Percentiles rank a stretch among this genome's conserved stretches.
Evolutionary conservation across 768 basidiomycete species (phyloP).

Genomic region (Vishniacozyma victoriae): DNA sequence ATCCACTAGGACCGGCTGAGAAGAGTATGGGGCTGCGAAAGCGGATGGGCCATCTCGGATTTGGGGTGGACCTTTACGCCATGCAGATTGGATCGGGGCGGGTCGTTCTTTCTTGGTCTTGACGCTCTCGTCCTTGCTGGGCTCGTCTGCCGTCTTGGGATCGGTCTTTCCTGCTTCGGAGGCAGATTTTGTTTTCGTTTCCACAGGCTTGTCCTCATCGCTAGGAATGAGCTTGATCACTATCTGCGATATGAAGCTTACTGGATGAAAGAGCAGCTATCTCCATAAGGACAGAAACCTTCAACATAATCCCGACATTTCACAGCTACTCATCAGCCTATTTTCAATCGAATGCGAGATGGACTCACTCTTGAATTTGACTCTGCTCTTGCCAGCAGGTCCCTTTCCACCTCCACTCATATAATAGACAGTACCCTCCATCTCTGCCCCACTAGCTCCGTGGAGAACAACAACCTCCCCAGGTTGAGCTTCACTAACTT

Average conservation of each 20-base stretch:
- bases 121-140: neutral
- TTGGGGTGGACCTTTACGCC: slow-evolving; percentile 7
- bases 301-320: slow-evolving; percentile 41
- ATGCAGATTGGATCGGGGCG: slow-evolving; percentile 1
- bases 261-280: slow-evolving; percentile 48
- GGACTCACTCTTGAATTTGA: slow-evolving; percentile 44
- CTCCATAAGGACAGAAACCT: slow-evolving; percentile 43
- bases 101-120: too few relatives aligned
- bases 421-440: slow-evolving; percentile 35
- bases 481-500: slow-evolving; percentile 9
- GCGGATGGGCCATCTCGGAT: slow-evolving; percentile 13
- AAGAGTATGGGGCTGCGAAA: slow-evolving; percentile 21
- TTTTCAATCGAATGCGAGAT: neutral
- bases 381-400: slow-evolving; percentile 32
- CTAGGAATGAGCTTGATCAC: neutral
- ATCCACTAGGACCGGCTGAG: slow-evolving; percentile 11
- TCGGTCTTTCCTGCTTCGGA: slow-evolving; percentile 1
- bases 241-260: slow-evolving; percentile 11
- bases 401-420: slow-evolving; percentile 47
- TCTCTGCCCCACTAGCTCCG: slow-evolving; percentile 17
- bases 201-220: slow-evolving; percentile 9
- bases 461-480: slow-evolving; percentile 29
- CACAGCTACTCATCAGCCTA: slow-evolving; percentile 27
- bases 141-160: neutral
- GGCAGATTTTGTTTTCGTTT: neutral